Conservation (phyloP, 1,284 basidiomycete species). For the Leccinum pachyderme region DNA sequence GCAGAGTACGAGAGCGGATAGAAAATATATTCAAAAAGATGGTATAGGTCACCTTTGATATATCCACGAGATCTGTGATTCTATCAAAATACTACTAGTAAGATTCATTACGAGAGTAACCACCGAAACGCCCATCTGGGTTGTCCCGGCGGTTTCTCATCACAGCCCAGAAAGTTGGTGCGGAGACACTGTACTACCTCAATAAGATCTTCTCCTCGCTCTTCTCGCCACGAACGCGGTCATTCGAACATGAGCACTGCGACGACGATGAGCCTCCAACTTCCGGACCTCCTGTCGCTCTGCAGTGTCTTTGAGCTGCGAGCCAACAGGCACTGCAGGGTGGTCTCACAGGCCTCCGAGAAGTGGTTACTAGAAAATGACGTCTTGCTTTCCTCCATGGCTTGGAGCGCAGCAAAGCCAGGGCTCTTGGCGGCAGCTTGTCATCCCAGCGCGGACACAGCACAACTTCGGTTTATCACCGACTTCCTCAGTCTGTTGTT, state of each 20-base stretch:
- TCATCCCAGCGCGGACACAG: slow-evolving; percentile 53
- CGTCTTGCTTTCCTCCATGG: slow-evolving; percentile 18
- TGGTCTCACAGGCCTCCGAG: slow-evolving; percentile 45
- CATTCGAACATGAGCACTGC: neutral
- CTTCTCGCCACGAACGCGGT: neutral
- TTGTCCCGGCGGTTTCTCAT: no score
- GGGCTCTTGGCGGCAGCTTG: slow-evolving; percentile 56
- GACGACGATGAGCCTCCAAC: slow-evolving; percentile 46
- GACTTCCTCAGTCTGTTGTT: slow-evolving; percentile 50
- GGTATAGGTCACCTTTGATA: slow-evolving; percentile 1
- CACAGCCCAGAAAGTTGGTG: no score
- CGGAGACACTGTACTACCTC: no score
- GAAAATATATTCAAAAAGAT: slow-evolving; percentile 22
- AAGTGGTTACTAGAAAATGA: slow-evolving; percentile 40
- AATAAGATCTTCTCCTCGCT: no score
- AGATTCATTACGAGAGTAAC: neutral
- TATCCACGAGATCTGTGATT: neutral
- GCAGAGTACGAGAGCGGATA: slow-evolving; percentile 23
- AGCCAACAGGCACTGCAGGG: slow-evolving; percentile 50
- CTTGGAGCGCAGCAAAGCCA: slow-evolving; percentile 41
- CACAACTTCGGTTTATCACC: slow-evolving; percentile 51
- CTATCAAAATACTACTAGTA: neutral
- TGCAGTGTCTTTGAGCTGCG: slow-evolving; percentile 47
- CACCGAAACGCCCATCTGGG: no score
- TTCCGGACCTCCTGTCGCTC: slow-evolving; percentile 53